These are phyloP conservation scores for Rhododendron simsii DNA, from an alignment of 148 eudicot species.

Conservation along the genomic window DNA sequence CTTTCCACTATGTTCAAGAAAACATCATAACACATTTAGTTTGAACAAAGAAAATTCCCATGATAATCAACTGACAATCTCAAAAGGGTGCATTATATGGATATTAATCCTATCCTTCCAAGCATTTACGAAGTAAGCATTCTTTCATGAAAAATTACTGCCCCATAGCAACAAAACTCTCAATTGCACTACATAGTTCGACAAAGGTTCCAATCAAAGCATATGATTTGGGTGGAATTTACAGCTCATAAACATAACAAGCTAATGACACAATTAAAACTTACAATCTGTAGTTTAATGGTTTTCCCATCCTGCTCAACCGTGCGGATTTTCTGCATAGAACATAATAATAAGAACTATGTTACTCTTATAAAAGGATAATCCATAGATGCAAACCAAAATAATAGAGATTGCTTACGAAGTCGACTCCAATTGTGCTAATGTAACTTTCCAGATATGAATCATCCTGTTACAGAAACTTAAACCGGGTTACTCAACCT, in stretches of 20 bases:
- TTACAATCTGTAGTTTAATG: constrained; percentile 76
- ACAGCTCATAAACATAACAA: not conserved
- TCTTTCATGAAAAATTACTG: not conserved
- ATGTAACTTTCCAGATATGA: constrained; percentile 84
- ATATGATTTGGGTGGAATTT: not conserved
- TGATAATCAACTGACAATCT: not conserved
- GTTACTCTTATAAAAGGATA: not conserved
- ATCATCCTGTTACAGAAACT: constrained; percentile 54
- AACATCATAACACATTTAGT: not conserved
- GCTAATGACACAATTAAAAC: constrained; percentile 13
- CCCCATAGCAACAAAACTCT: not conserved
- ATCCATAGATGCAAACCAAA: not conserved
- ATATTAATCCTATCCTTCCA: not conserved
- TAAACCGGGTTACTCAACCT: not conserved
- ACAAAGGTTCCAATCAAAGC: constrained; percentile 5
- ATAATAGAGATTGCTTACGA: constrained; percentile 36
- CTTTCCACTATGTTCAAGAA: not conserved
- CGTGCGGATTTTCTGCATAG: constrained; percentile 66
- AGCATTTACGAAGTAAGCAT: not conserved
- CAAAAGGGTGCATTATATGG: not conserved
- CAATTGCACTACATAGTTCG: not conserved
- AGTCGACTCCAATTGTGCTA: constrained; percentile 90
- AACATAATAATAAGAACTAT: not conserved
- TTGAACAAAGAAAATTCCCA: not conserved
- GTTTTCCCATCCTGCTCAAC: constrained; percentile 78